phyloP scores from a whole-genome alignment of 1,284 basidiomycete genomes.

The Trichosporon ovoides region DNA sequence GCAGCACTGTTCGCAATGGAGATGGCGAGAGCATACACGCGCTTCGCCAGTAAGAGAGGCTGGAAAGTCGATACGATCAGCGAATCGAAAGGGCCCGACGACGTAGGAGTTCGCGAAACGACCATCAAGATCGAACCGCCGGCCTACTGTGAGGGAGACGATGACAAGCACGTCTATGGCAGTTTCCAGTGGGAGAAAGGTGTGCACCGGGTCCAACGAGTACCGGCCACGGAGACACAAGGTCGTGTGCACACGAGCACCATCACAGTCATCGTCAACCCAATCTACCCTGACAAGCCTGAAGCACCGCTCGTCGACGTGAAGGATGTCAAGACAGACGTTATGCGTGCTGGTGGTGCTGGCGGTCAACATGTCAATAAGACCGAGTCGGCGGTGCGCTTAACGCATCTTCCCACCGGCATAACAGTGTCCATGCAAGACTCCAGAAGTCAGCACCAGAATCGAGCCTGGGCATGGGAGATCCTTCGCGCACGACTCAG shows the following conservation, averaged over 20 bases:
- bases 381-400: slow-evolving; percentile 95
- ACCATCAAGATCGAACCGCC: slow-evolving; percentile 54
- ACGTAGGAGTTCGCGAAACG: slow-evolving; percentile 71
- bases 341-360: slow-evolving; percentile 91
- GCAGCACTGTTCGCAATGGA: slow-evolving; percentile 75
- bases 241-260: slow-evolving; percentile 92
- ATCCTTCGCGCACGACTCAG: slow-evolving; percentile 76
- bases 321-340: slow-evolving; percentile 83
- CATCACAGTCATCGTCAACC: slow-evolving; percentile 72
- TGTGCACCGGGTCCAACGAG: slow-evolving; percentile 90
- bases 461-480: slow-evolving; percentile 79
- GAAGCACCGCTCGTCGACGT: slow-evolving; percentile 60
- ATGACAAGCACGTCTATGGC: slow-evolving; percentile 73
- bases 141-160: slow-evolving; percentile 63
- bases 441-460: slow-evolving; percentile 91
- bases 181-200: slow-evolving; percentile 83
- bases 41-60: slow-evolving; percentile 56
- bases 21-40: slow-evolving; percentile 75
- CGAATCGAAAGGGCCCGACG: slow-evolving; percentile 51
- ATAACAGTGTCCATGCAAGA: slow-evolving; percentile 98
- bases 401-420: slow-evolving; percentile 89
- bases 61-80: slow-evolving; percentile 49
- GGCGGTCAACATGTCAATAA: slow-evolving; percentile 99
- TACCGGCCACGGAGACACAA: slow-evolving; percentile 80
- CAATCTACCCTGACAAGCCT: slow-evolving; percentile 54